Evolutionary conservation across 179 eudicot genomes (phyloP).

Genomic region (Heliamphora pulchella): DNA sequence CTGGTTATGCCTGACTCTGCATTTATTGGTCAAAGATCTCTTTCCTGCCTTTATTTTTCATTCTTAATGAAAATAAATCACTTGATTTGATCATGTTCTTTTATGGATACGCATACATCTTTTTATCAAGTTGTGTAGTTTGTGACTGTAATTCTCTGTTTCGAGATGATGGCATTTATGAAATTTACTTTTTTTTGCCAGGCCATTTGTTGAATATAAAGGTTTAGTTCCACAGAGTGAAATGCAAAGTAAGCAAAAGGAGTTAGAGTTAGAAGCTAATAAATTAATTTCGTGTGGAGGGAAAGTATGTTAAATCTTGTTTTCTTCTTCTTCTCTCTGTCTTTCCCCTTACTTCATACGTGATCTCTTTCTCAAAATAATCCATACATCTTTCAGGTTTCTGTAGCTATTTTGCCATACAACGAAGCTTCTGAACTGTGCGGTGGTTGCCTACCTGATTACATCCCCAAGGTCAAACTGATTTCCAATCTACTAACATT

Average conservation of each 20-base stretch:
- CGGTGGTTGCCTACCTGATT: slow-evolving; percentile 76
- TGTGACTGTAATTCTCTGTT: slow-evolving; percentile 7
- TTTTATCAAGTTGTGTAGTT: too few relatives aligned
- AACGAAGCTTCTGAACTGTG: slow-evolving; percentile 64
- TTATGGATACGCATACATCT: too few relatives aligned
- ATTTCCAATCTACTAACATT: not conserved
- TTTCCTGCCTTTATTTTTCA: not conserved
- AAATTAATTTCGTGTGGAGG: slow-evolving; percentile 53
- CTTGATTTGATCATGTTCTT: too few relatives aligned
- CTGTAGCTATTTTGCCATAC: slow-evolving; percentile 46
- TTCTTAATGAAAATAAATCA: not conserved
- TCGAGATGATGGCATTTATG: not conserved
- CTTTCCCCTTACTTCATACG: not conserved
- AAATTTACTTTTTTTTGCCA: slow-evolving; percentile 24
- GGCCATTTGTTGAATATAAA: slow-evolving; percentile 88
- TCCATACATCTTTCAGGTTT: slow-evolving; percentile 37
- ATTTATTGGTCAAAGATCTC: too few relatives aligned
- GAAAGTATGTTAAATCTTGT: slow-evolving; percentile 35
- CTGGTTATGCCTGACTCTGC: too few relatives aligned
- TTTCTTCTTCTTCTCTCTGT: not conserved
- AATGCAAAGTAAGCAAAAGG: slow-evolving; percentile 46
- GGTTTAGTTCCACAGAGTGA: slow-evolving; percentile 62
- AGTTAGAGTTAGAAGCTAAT: slow-evolving; percentile 54
- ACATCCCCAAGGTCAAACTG: slow-evolving; percentile 60
- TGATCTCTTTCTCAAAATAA: not conserved